Conservation (phyloP, 148 eudicot genomes). For the Vaccinium macrocarpon region DNA sequence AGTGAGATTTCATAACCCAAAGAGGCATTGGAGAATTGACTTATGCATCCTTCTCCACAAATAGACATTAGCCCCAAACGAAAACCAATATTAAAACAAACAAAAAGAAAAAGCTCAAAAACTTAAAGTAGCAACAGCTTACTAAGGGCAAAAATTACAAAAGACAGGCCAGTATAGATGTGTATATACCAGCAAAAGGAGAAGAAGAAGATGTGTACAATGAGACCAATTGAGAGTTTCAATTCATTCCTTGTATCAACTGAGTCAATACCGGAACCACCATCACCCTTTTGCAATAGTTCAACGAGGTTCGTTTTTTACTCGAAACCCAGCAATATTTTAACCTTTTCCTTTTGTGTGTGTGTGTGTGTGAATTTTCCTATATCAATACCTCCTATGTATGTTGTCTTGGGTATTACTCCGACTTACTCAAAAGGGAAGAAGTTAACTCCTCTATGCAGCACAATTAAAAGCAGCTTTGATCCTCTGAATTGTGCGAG, state of each 20-base stretch:
- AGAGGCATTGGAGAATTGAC: not conserved
- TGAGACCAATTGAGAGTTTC: slow-evolving; percentile 5
- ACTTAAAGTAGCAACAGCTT: not conserved
- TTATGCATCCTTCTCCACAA: not conserved
- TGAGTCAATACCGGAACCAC: slow-evolving; percentile 81
- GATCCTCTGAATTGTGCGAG: slow-evolving; percentile 59
- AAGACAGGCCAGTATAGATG: not conserved
- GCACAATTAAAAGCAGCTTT: slow-evolving; percentile 35
- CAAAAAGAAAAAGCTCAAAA: not conserved
- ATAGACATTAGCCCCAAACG: not conserved
- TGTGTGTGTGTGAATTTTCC: not conserved
- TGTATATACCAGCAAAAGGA: not conserved
- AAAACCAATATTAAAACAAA: not conserved
- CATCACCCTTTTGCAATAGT: slow-evolving; percentile 22
- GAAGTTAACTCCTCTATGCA: not conserved
- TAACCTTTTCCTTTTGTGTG: not conserved
- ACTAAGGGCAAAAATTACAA: not conserved
- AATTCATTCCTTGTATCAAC: slow-evolving; percentile 22
- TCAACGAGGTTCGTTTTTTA: slow-evolving; percentile 80
- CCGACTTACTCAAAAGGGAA: not conserved
- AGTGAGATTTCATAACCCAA: not conserved
- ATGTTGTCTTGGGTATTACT: not conserved
- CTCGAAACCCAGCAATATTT: slow-evolving; percentile 16
- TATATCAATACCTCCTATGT: not conserved
- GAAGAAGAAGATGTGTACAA: too few relatives aligned